Evolutionary conservation across 805 yeast genomes (phyloP), one percentile per base, ranked within the genome.

Genomic region (Zygosaccharomyces siamensis): DNA sequence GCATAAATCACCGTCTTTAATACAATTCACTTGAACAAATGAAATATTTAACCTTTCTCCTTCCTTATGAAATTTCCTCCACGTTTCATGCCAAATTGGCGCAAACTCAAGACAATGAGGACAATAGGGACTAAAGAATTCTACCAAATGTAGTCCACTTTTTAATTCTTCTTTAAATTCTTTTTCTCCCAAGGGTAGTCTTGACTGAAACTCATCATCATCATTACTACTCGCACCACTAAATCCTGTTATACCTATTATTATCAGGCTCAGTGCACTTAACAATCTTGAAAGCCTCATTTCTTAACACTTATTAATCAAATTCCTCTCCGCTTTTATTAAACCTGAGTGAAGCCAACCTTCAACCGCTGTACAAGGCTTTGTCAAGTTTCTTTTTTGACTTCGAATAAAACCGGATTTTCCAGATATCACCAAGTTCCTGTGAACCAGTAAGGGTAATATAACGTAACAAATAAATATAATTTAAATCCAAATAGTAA

Each of bases 71-170:
- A 79, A 76, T 3, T 66, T 63, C 21, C 71, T 58, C 69, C 80
- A 86, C 0, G 92, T 77, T 48, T 76, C 72, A 50, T 80, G 77
- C 97, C 98, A 93, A 6, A 70, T 74, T 1, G 99, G 98, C 2
- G 87, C 93, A 46, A 93, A 69, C 6, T 70, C 73, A 52, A 71
- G 76, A 69, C 99, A 93, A 67, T 92, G 98, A 6, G 71, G 64
- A 64, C 99, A 93, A 60, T 83, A 83, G 0, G 99, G 99, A 28
- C 96, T 88, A 63, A 69, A 93, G 68, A 89, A 90, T 68, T 92
- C 97, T 30, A 92, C 83, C 60, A 92, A 75, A 59, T 89, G 84
- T 18, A 82, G 68, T 2, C 84, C 84, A 7, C 73, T 67, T 16
- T 71, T 61, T n/a, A 80, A 61, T 32, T 70, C 68, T 10, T 64